phyloP scores from a whole-genome alignment of 148 eudicot species.

The Heliamphora exappendiculata region DNA sequence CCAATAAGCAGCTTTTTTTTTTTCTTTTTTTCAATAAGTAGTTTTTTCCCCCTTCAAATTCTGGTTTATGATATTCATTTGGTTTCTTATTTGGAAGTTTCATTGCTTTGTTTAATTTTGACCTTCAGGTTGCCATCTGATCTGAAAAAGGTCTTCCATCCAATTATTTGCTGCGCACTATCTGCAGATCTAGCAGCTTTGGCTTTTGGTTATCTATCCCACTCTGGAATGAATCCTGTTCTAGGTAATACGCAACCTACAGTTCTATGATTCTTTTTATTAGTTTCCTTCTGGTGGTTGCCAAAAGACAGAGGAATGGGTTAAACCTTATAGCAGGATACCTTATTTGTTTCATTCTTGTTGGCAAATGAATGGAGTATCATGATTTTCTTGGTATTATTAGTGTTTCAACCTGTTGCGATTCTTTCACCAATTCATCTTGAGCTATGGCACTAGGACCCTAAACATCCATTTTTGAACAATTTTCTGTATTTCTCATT shows the following conservation, averaged over 20 bases:
- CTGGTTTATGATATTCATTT: neutral
- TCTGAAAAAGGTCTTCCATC: constrained; percentile 75
- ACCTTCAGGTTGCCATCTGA: constrained; percentile 66
- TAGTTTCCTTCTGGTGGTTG: neutral
- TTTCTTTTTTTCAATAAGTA: no score
- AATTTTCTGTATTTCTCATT: neutral
- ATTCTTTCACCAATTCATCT: neutral
- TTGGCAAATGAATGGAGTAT: neutral
- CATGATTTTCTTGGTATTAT: neutral
- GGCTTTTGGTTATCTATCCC: constrained; percentile 69
- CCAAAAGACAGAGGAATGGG: neutral
- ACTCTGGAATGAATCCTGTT: constrained; percentile 69
- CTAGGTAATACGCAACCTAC: constrained; percentile 51
- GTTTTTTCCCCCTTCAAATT: no score
- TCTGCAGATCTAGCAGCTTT: constrained; percentile 88
- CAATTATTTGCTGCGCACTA: constrained; percentile 84
- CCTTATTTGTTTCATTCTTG: no score
- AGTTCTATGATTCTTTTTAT: neutral
- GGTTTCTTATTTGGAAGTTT: neutral
- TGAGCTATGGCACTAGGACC: neutral
- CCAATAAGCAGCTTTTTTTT: neutral
- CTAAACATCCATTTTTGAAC: neutral
- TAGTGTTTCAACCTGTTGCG: neutral
- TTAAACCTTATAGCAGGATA: neutral
- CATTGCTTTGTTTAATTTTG: constrained; percentile 1